Percentiles rank a stretch among this genome's conserved stretches.
Conservation (phyloP, 345 rosid genomes). For the Salix exigua region DNA sequence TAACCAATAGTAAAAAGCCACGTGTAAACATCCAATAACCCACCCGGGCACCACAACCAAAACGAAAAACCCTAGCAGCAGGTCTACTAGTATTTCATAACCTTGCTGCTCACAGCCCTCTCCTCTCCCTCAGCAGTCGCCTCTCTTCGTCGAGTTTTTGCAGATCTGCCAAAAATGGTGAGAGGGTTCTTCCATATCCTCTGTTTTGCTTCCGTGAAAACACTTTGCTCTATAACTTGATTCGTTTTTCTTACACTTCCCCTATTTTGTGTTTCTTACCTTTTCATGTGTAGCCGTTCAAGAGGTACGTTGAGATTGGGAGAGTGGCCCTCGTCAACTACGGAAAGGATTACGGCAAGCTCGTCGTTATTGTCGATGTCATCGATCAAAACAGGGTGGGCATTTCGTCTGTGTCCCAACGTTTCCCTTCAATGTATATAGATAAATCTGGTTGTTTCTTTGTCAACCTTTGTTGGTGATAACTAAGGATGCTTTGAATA, state of each 20-base stretch:
- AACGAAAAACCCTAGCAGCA: not conserved
- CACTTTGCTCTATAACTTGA: not conserved
- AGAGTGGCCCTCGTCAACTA: conserved; percentile 20
- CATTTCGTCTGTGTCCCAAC: not conserved
- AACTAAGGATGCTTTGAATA: not conserved
- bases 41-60: not conserved
- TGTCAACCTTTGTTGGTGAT: not conserved
- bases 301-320: conserved; percentile 23
- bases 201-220: not conserved
- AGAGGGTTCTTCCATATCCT: not conserved
- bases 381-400: conserved; percentile 19
- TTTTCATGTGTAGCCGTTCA: conserved; percentile 11
- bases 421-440: not conserved
- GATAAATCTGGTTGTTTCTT: not conserved
- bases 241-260: not conserved
- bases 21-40: not conserved
- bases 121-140: not conserved
- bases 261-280: not conserved
- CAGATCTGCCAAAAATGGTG: conserved; percentile 5
- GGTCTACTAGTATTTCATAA: not conserved
- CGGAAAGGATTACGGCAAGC: conserved; percentile 18
- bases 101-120: not conserved
- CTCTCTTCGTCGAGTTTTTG: not conserved
- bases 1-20: not conserved
- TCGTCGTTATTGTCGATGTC: conserved; percentile 24